Evolutionary conservation across 176 grass and related monocot species (phyloP).

Genomic region (Sorghum bicolor): DNA sequence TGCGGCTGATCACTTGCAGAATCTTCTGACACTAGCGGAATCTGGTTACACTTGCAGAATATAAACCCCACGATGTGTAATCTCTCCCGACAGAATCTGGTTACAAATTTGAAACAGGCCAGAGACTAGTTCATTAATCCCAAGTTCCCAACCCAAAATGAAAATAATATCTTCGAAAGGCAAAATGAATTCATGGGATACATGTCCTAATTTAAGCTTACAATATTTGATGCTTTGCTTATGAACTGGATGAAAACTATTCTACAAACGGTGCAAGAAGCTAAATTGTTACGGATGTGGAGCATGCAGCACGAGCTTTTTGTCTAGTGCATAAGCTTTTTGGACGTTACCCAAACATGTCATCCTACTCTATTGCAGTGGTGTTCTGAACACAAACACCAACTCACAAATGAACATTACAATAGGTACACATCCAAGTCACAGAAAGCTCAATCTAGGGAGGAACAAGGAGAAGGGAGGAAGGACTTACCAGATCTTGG

Average conservation of each 20-base stretch:
- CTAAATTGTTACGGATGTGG: background rate
- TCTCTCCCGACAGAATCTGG: background rate
- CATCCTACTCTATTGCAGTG: too few species aligned
- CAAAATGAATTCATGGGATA: background rate
- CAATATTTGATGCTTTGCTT: background rate
- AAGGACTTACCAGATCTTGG: too few species aligned
- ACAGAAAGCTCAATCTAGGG: too few species aligned
- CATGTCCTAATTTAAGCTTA: slow-evolving; percentile 11
- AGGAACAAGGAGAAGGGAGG: too few species aligned
- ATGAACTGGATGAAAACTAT: slow-evolving; percentile 6
- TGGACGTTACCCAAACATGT: background rate
- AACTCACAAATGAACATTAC: too few species aligned
- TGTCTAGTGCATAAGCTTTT: background rate
- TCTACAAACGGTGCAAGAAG: slow-evolving; percentile 24
- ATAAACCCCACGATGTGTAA: background rate
- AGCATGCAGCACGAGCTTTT: background rate
- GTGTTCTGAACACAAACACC: too few species aligned
- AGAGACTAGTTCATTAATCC: background rate
- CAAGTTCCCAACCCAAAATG: background rate
- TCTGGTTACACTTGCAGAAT: too few species aligned
- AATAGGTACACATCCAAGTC: too few species aligned
- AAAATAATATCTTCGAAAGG: background rate
- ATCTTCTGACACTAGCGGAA: slow-evolving; percentile 65
- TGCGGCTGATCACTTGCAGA: slow-evolving; percentile 49
- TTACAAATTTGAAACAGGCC: background rate